phyloP scores from a whole-genome alignment of 495 filamentous ascomycete genomes.

The Xylaria scruposa region DNA sequence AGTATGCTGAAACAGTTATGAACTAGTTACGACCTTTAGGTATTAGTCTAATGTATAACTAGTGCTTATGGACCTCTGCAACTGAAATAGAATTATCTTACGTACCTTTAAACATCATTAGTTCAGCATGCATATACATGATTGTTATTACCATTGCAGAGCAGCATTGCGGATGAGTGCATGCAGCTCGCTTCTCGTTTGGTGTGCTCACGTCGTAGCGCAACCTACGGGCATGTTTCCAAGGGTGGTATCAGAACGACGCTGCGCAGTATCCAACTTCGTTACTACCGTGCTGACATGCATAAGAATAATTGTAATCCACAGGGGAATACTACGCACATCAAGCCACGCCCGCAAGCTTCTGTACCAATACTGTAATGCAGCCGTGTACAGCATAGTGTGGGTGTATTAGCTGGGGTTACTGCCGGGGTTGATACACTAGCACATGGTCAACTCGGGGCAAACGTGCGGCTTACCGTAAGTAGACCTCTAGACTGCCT shows the following conservation, averaged over 20 bases:
- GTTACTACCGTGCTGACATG: constrained; percentile 5
- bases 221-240: not conserved
- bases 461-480: not conserved
- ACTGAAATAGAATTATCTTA: not conserved
- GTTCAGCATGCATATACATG: not conserved
- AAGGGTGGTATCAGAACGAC: not conserved
- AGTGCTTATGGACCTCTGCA: not conserved
- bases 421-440: not conserved
- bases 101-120: not conserved
- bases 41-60: not conserved
- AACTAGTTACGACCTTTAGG: not conserved
- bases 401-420: not conserved
- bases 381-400: not conserved
- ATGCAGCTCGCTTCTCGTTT: not conserved
- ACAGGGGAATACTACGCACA: not conserved
- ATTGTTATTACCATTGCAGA: not conserved
- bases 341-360: not conserved
- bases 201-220: not conserved
- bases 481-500: not conserved
- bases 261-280: not conserved
- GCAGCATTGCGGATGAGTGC: not conserved
- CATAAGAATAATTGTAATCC: constrained; percentile 3
- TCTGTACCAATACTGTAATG: not conserved
- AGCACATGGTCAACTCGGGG: constrained; percentile 1
- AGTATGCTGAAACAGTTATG: not conserved